These are phyloP conservation scores for Avena sativa DNA, from an alignment of 176 grass and related monocot genomes.

Conservation along the genomic window DNA sequence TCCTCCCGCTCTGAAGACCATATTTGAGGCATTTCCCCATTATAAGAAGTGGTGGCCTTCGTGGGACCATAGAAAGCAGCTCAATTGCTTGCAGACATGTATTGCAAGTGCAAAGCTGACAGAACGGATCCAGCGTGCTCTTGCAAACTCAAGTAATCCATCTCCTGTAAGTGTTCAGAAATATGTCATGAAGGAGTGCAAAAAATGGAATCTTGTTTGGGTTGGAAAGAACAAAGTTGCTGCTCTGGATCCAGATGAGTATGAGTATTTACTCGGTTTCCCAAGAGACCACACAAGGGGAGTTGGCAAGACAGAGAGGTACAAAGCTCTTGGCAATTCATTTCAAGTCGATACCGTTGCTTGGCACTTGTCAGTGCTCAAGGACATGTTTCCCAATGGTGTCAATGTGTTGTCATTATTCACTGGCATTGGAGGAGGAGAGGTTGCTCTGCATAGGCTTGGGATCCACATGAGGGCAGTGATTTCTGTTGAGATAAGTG, in stretches of 20 bases:
- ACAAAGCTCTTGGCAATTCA: constrained; percentile 73
- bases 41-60: constrained; percentile 71
- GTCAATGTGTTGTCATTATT: constrained; percentile 78
- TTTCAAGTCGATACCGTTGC: constrained; percentile 94
- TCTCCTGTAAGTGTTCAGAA: constrained; percentile 55
- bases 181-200: constrained; percentile 64
- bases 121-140: constrained; percentile 54
- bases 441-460: constrained; percentile 88
- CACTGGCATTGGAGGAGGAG: constrained; percentile 92
- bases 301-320: constrained; percentile 71
- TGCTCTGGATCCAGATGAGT: constrained; percentile 80
- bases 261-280: constrained; percentile 80
- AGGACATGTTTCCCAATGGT: constrained; percentile 71
- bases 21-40: constrained; percentile 65
- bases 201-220: constrained; percentile 89
- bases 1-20: constrained; percentile 64
- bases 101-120: constrained; percentile 58
- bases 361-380: constrained; percentile 71
- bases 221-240: constrained; percentile 81
- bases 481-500: constrained; percentile 77
- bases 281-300: constrained; percentile 85
- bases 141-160: constrained; percentile 38
- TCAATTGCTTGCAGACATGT: constrained; percentile 90
- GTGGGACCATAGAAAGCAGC: constrained; percentile 80
- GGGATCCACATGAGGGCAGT: constrained; percentile 70